Percentiles rank a stretch among this genome's conserved stretches.
phyloP scores from a whole-genome alignment of 2,329 filamentous ascomycete genomes.

The Metarhizium anisopliae region DNA sequence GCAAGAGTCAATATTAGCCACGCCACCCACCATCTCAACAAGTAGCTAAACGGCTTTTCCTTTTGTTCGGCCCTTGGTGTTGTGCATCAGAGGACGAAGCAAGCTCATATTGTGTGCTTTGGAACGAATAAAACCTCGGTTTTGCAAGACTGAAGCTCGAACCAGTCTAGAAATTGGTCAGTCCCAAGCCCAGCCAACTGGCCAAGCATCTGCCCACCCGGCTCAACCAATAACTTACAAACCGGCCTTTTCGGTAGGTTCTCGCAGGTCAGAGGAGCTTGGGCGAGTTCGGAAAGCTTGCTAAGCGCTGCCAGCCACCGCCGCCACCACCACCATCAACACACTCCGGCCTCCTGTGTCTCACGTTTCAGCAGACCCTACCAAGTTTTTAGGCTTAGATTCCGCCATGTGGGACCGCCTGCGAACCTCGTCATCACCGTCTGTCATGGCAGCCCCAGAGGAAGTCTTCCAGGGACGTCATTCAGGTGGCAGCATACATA shows the following conservation, averaged over 20 bases:
- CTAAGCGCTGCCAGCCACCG: background rate
- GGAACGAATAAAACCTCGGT: no score
- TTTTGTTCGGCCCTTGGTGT: no score
- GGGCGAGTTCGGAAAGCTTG: background rate
- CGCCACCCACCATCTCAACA: background rate
- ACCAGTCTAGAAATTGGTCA: background rate
- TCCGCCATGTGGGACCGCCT: constrained; percentile 11
- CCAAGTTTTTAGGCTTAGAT: background rate
- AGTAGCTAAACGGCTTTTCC: no score
- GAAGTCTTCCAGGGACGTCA: background rate
- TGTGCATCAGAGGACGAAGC: background rate
- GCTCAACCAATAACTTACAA: background rate
- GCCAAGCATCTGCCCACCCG: no score
- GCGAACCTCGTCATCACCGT: background rate
- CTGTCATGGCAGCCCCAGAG: background rate
- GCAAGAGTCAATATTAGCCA: no score
- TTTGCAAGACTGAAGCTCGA: background rate
- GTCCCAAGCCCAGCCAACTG: background rate
- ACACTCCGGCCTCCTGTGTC: background rate
- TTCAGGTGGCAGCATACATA: background rate
- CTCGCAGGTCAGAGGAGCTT: background rate
- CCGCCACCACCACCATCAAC: background rate
- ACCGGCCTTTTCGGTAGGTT: background rate
- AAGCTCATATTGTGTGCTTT: background rate
- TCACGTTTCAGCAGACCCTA: background rate